Conservation (phyloP, 2,329 filamentous ascomycete genomes). For the Cladosporium sp. region DNA sequence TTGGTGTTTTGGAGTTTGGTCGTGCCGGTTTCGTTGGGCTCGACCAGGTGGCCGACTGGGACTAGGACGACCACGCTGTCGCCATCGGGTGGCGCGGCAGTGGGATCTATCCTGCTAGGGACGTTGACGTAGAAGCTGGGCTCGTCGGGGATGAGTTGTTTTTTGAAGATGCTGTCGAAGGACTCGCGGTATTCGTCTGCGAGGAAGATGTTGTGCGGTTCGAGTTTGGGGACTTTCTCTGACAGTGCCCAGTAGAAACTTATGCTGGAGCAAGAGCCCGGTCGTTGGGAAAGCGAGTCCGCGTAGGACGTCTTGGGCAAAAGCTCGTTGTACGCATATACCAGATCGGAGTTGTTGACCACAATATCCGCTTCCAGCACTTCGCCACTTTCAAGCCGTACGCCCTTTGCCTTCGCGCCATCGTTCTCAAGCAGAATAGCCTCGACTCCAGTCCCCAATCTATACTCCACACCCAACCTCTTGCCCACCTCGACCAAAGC, state of each 20-base stretch:
- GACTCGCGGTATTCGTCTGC: conserved; percentile 67
- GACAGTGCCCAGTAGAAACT: conserved; percentile 73
- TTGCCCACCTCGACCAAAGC: conserved; percentile 61
- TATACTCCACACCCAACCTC: conserved; percentile 59
- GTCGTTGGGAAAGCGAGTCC: conserved; percentile 44
- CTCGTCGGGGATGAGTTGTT: conserved; percentile 61
- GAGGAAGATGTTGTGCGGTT: conserved; percentile 73
- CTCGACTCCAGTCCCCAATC: conserved; percentile 55
- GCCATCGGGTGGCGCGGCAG: conserved; percentile 61
- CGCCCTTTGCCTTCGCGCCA: conserved; percentile 53
- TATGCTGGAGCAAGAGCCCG: conserved; percentile 66
- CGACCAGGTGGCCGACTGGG: conserved; percentile 63
- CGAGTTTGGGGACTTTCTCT: conserved; percentile 57
- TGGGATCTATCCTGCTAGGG: conserved; percentile 63
- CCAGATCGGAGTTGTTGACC: conserved; percentile 68
- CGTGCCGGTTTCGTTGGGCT: neutral
- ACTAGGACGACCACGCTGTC: conserved; percentile 68
- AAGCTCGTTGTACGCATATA: conserved; percentile 70
- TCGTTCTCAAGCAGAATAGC: conserved; percentile 52
- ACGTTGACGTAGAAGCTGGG: conserved; percentile 77
- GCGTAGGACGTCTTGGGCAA: conserved; percentile 49
- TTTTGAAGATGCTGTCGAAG: conserved; percentile 73
- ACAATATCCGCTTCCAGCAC: conserved; percentile 61
- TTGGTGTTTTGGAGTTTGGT: conserved; percentile 4
- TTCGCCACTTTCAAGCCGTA: conserved; percentile 56